These are phyloP conservation scores for Albophoma yamanashiensis DNA, from an alignment of 2,329 filamentous ascomycete species.

Conservation along the genomic window DNA sequence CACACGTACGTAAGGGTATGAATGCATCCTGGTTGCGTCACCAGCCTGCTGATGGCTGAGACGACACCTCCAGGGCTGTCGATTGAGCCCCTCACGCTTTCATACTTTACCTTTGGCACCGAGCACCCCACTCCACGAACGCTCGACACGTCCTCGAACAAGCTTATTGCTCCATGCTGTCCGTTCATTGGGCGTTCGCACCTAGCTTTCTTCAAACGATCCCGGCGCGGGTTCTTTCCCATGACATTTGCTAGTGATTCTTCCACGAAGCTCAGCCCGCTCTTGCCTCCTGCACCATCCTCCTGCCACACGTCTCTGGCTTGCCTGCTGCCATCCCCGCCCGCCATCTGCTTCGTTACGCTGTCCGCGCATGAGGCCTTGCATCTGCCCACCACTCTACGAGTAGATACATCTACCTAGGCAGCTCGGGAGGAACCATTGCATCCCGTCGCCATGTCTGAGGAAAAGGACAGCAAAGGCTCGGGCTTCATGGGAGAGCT, in stretches of 20 bases:
- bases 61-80: background rate
- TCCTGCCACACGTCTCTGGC: background rate
- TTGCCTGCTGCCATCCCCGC: background rate
- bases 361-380: background rate
- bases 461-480: slow-evolving; percentile 7
- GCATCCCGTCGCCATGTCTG: slow-evolving; percentile 13
- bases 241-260: background rate
- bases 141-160: background rate
- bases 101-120: background rate
- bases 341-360: background rate
- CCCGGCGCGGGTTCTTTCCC: background rate
- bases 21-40: background rate
- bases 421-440: background rate
- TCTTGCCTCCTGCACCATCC: background rate
- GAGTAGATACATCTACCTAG: background rate
- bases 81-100: background rate
- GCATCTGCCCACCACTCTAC: background rate
- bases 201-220: background rate
- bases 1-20: too few relatives aligned
- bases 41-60: background rate
- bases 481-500: slow-evolving; percentile 33
- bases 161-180: background rate
- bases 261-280: background rate
- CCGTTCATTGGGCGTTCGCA: background rate
- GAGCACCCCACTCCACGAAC: background rate